These are phyloP conservation scores for Tuber magnatum DNA, from an alignment of 495 filamentous ascomycete species.

Conservation along the genomic window DNA sequence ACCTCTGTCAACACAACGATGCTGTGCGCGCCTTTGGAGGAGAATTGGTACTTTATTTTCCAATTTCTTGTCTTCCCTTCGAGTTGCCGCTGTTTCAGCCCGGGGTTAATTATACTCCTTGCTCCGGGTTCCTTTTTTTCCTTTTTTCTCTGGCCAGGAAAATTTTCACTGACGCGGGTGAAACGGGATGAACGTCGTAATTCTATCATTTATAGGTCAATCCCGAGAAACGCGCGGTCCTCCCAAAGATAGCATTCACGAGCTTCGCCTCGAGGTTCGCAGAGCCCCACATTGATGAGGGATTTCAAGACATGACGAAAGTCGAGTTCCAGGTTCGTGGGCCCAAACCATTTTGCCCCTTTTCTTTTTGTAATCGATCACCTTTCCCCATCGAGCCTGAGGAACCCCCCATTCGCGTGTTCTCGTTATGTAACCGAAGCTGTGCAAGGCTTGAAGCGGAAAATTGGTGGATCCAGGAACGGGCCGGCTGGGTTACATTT, in stretches of 20 bases:
- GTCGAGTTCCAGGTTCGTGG: conserved; percentile 51
- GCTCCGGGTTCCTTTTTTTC: not conserved
- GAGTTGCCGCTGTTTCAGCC: not conserved
- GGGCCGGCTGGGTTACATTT: not conserved
- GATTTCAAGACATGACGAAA: conserved; percentile 68
- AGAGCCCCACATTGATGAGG: conserved; percentile 65
- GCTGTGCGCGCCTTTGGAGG: conserved; percentile 69
- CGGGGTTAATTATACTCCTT: conserved; percentile 6
- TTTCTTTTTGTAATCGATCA: conserved; percentile 8
- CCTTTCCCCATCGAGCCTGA: conserved; percentile 2
- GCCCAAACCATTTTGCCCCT: conserved; percentile 6
- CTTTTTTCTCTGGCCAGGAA: not conserved
- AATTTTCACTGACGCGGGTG: not conserved
- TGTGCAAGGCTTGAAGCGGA: not conserved
- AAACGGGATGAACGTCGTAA: conserved; percentile 11
- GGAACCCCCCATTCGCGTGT: not conserved
- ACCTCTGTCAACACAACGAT: conserved; percentile 83
- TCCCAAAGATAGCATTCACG: conserved; percentile 74
- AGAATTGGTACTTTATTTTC: conserved; percentile 43
- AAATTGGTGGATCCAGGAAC: not conserved
- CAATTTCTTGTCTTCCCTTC: conserved; percentile 25
- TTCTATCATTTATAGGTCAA: conserved; percentile 53
- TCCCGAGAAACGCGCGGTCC: conserved; percentile 64
- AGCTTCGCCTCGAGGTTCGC: conserved; percentile 63
- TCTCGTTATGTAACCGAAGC: not conserved